Evolutionary conservation across 140 eudicot genomes (phyloP).

Genomic region (Stevia rebaudiana): DNA sequence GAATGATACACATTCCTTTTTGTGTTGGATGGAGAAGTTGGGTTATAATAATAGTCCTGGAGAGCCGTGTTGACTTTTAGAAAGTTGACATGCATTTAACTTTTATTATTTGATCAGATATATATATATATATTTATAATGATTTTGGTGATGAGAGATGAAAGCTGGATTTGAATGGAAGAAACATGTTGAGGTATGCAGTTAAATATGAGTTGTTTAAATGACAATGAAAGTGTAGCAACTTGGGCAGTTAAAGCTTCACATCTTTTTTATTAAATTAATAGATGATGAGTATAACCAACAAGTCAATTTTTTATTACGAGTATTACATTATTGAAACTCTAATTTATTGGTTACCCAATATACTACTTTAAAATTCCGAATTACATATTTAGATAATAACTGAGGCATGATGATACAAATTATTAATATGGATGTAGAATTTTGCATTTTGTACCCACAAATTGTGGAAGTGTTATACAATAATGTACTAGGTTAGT

Average conservation of each 20-base stretch:
- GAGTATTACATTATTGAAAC: too few relatives aligned
- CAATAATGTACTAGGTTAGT: too few relatives aligned
- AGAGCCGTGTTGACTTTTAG: slow-evolving; percentile 25
- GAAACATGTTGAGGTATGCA: slow-evolving; percentile 24
- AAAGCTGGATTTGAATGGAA: slow-evolving; percentile 30
- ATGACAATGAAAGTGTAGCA: slow-evolving; percentile 31
- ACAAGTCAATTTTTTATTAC: too few relatives aligned
- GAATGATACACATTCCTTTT: slow-evolving; percentile 9
- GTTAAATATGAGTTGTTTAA: slow-evolving; percentile 9
- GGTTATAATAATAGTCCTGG: slow-evolving; percentile 23
- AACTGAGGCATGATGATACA: too few relatives aligned
- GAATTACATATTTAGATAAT: too few relatives aligned
- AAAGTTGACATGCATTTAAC: slow-evolving; percentile 19
- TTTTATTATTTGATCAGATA: too few relatives aligned
- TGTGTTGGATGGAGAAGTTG: slow-evolving; percentile 18
- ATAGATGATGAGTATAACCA: too few relatives aligned
- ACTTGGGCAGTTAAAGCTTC: slow-evolving; percentile 24
- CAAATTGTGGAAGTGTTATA: too few relatives aligned
- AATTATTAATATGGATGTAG: too few relatives aligned
- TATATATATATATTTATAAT: neutral
- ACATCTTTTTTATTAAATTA: neutral
- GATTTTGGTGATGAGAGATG: slow-evolving; percentile 22
- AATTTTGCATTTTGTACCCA: too few relatives aligned
- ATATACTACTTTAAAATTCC: too few relatives aligned
- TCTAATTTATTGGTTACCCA: too few relatives aligned